Base-by-base conservation (phyloP, 768 basidiomycete species). In the Podaxis sp. region DNA sequence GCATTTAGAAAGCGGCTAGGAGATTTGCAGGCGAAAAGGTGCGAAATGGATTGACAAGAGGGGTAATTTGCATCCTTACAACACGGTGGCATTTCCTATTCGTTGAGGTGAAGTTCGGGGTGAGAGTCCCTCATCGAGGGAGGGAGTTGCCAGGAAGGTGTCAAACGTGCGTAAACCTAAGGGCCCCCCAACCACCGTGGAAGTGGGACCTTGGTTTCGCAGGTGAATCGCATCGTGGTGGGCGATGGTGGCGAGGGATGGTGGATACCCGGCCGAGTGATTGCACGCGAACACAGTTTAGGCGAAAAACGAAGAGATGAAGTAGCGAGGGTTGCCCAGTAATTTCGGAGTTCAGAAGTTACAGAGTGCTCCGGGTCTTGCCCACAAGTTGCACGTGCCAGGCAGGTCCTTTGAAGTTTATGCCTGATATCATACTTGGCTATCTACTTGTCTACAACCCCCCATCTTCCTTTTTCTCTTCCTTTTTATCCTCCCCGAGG, bases 361-460 rank as follows among this genome's bases (percentile, higher is more conserved):
- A 27, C 36, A 46, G 51, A 46, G 59, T 61, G 59, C 53, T 47
- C 59, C 59, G 59, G 59, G 59, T 61, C 59, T 40, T 25, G 50
- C 27, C 32, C 18, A 36, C 18, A 47, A 23, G 36, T n/a, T 37
- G 59, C 59, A 61, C 59, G 59, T 61, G 59, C 52, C 27, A 18
- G 36, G 18, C 10, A 37, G 47, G 42, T 21, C 25, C 50, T 48
- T 61, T 44, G 23, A 53, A 48, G 57, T 51, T 58, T 50, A 50
- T 51, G 44, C 27, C 44, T 61, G 59, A 60, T 61, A 55, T 55
- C 52, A 61, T 55, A 61, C 10, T 18, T 55, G 42, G 28, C 50
- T 50, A 61, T 60, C 46, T 54, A 10, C 44, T 27, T 55, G 28
- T 61, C 47, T 48, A 32, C 48, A 23, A 21, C 46, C 18, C 32